Evolutionary conservation across 331 rosid genomes (phyloP).

Genomic region (Prunus yedoensis): DNA sequence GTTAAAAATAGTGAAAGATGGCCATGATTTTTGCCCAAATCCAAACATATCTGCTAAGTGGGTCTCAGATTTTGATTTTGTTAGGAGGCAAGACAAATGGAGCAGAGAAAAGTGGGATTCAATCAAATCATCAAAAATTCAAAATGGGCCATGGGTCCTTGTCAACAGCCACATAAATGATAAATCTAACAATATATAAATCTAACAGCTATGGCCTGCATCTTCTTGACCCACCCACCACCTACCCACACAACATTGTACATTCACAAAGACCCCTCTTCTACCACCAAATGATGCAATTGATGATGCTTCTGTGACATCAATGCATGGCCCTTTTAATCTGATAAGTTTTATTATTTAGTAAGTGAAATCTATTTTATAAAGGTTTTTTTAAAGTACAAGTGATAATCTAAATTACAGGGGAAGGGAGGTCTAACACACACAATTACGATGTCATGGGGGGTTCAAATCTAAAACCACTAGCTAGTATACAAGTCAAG

Average conservation of each 20-base stretch:
- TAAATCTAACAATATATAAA: not conserved
- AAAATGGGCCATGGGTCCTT: not conserved
- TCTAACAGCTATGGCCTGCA: not conserved
- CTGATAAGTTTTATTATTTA: too few relatives aligned
- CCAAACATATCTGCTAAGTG: conserved; percentile 36
- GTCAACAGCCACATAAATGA: conserved; percentile 15
- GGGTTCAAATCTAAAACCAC: too few relatives aligned
- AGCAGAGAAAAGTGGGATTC: conserved; percentile 16
- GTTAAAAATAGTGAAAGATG: conserved; percentile 14
- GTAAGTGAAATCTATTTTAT: too few relatives aligned
- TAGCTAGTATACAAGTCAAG: too few relatives aligned
- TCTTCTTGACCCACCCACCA: not conserved
- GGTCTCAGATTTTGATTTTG: conserved; percentile 47
- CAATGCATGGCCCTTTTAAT: conserved; percentile 19
- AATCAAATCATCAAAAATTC: conserved; percentile 20
- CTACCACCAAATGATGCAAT: conserved; percentile 16
- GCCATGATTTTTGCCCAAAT: conserved; percentile 37
- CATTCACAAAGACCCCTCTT: not conserved
- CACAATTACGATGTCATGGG: too few relatives aligned
- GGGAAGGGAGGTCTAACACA: too few relatives aligned
- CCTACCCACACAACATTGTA: not conserved
- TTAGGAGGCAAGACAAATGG: conserved; percentile 27
- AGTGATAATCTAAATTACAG: too few relatives aligned
- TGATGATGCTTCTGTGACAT: conserved; percentile 45
- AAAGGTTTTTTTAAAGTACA: too few relatives aligned